Evolutionary conservation across 768 basidiomycete species (phyloP), one percentile per base, ranked within the genome.

Genomic region (Cubamyces sp.): DNA sequence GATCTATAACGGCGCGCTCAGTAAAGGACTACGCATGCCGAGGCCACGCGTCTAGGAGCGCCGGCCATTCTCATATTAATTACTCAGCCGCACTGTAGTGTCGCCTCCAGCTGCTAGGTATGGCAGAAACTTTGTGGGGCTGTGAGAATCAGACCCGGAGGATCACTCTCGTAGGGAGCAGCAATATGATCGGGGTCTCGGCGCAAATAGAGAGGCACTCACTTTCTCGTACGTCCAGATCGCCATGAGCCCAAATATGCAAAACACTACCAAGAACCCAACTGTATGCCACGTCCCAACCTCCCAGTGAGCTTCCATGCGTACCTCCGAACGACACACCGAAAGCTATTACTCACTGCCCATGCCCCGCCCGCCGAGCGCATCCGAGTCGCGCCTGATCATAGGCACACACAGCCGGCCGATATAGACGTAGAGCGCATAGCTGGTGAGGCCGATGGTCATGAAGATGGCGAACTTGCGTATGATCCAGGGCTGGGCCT

Each of bases 151-250:
- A 30, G 28, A 30, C 28, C 28, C 28, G 8, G 3, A 8, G 28
- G 28, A 8, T 30, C 28, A 8, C 8, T 3, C 28, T 3, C 28
- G 8, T 3, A 8, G 8, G 3, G 8, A 30, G 8, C 28, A 8
- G 8, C 28, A 30, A 8, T 8, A 30, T 30, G 28, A 30, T 42
- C 12, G 15, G 12, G 4, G 41, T 42, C 41, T 15, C 41, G 41
- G 41, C 41, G 41, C 41, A 4, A 3, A n/a, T 42, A 42, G 41
- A n/a, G n/a, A 3, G 7, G 25, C 14, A 40, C 57, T 53, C 57
- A 92, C 93, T 82, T 83, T 85, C 21, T 82, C 57, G 75, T 96
- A 96, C 15, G 87, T 82, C 93, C 93, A 94, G 0, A 87, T 46
- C 79, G 86, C 81, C 83, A 93, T 84, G n/a, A 87, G 64, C 48